Evolutionary conservation across 2,329 filamentous ascomycete genomes (phyloP), one percentile per base, ranked within the genome.

Genomic region (Bimuria novae-zelandiae): DNA sequence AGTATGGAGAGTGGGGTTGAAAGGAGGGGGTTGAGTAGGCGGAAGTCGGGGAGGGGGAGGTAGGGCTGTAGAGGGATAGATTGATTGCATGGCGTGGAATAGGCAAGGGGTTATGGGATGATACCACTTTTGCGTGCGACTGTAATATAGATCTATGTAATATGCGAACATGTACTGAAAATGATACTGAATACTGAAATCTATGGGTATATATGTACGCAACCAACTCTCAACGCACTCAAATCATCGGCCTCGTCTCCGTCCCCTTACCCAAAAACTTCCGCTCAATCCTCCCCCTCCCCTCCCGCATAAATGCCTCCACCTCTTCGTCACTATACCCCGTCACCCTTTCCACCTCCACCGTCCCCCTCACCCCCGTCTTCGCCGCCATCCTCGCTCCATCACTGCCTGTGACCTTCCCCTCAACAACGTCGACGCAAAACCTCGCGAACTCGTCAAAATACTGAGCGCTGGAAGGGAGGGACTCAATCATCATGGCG

Each of bases 1-100:
- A 79, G 78, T 52, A 58, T 80, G 62, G 78, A 80, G 61, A 76
- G 75, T 49, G 63, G 67, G 19, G 14, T 41, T 22, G 59, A 56
- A 45, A 39, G 60, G 30, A 63, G 59, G 36, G 57, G 61, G 1
- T 29, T 62, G 37, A 58, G 52, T 45, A 56, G 55, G 60, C 62
- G 54, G 47, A 59, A 37, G 23, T 47, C 44, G 23, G 16, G 30
- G 22, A 29, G 23, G n/a, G 33, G 37, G 1, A 37, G 44, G n/a
- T 37, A 47, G 16, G n/a, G 22, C 16, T 14, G n/a, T n/a, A n/a
- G n/a, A n/a, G n/a, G n/a, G n/a, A n/a, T n/a, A n/a, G n/a, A n/a
- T n/a, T n/a, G n/a, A n/a, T 37, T 37, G 35, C 35, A 21, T 37
- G 12, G 35, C n/a, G 10, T 36, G 16, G n/a, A 36, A n/a, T 8